Conservation (phyloP, 2,329 filamentous ascomycete species). For the Aspergillus fumigatiaffinis region DNA sequence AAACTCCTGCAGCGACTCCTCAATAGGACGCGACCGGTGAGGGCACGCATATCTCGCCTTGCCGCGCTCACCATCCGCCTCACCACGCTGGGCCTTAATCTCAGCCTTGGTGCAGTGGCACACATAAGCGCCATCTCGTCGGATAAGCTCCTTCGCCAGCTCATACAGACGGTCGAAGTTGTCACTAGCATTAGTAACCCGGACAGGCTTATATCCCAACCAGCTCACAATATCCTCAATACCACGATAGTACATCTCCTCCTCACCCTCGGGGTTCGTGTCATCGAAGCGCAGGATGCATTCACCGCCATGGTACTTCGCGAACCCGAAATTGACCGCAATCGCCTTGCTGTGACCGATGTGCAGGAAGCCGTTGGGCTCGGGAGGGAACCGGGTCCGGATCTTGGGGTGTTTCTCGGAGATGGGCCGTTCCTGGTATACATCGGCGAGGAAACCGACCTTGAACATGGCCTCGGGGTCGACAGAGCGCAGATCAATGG, state of each 20-base stretch:
- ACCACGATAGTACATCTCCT: conserved; percentile 83
- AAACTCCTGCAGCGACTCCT: conserved; percentile 61
- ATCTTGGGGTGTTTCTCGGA: conserved; percentile 30
- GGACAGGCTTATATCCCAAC: conserved; percentile 74
- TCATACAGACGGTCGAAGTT: conserved; percentile 87
- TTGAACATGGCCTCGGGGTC: conserved; percentile 70
- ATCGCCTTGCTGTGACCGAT: conserved; percentile 96
- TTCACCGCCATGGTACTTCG: conserved; percentile 73
- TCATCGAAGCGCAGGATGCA: conserved; percentile 83
- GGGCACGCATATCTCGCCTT: conserved; percentile 72
- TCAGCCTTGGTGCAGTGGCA: conserved; percentile 79
- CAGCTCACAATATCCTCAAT: conserved; percentile 85
- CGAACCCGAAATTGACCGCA: conserved; percentile 94
- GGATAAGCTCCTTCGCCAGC: conserved; percentile 79
- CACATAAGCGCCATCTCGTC: conserved; percentile 67
- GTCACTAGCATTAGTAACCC: conserved; percentile 83
- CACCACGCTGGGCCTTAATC: conserved; percentile 82
- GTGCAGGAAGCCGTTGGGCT: conserved; percentile 91
- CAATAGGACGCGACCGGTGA: conserved; percentile 70
- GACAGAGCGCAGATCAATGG: conserved; percentile 28
- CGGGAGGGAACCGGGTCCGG: conserved; percentile 72
- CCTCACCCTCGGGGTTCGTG: conserved; percentile 90
- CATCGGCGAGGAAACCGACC: conserved; percentile 68
- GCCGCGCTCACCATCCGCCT: conserved; percentile 61
- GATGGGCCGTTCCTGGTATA: conserved; percentile 63